Percentiles rank a stretch among this genome's conserved stretches.
These are phyloP conservation scores for Xerocomus minutiporus DNA, from an alignment of 1,284 basidiomycete species.

Conservation along the genomic window DNA sequence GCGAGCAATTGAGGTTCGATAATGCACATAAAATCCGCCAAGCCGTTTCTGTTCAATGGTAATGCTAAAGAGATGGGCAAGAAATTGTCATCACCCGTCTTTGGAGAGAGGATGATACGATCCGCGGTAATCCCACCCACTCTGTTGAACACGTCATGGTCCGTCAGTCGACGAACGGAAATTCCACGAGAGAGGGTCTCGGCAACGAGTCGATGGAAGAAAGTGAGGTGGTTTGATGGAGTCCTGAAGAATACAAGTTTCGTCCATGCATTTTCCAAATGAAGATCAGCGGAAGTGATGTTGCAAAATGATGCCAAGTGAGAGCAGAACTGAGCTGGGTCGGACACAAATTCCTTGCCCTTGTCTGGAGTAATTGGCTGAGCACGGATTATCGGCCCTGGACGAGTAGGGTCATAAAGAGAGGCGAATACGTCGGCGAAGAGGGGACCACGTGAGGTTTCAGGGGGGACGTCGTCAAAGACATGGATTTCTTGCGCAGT, in stretches of 20 bases:
- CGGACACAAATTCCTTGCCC: slow-evolving; percentile 49
- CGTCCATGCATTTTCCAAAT: slow-evolving; percentile 25
- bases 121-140: slow-evolving; percentile 61
- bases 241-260: slow-evolving; percentile 63
- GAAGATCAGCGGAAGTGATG: slow-evolving; percentile 19
- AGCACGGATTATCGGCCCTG: slow-evolving; percentile 46
- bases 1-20: slow-evolving; percentile 64
- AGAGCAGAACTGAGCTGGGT: slow-evolving; percentile 41
- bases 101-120: slow-evolving; percentile 55
- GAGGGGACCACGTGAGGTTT: slow-evolving; percentile 59
- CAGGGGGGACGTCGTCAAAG: slow-evolving; percentile 68
- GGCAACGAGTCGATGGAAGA: slow-evolving; percentile 53
- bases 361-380: slow-evolving; percentile 57
- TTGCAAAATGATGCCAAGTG: slow-evolving; percentile 41
- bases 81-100: slow-evolving; percentile 34
- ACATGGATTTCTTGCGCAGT: slow-evolving; percentile 60
- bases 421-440: slow-evolving; percentile 69
- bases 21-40: slow-evolving; percentile 66
- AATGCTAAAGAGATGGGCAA: slow-evolving; percentile 49
- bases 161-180: slow-evolving; percentile 54
- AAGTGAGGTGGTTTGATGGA: slow-evolving; percentile 49
- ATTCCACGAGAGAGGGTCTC: slow-evolving; percentile 58
- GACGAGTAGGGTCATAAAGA: slow-evolving; percentile 42
- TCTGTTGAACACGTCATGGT: slow-evolving; percentile 66
- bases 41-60: slow-evolving; percentile 49